A percentile compares a stretch with the other conserved stretches of the same genome.
Evolutionary conservation across 768 basidiomycete genomes (phyloP).

Genomic region (Mycena rebaudengoi): DNA sequence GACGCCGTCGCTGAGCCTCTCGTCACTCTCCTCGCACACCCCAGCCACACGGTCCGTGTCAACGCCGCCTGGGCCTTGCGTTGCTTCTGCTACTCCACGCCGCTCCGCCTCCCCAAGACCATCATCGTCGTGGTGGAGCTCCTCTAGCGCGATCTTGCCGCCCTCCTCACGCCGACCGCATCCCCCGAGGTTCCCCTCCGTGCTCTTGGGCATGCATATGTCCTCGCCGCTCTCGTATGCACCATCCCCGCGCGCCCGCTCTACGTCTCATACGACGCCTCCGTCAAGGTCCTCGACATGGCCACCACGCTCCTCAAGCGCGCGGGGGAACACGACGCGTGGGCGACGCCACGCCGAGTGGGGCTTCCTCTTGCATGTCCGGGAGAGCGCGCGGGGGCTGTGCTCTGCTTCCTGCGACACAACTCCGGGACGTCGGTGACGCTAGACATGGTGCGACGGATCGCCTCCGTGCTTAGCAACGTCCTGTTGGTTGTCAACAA

Average conservation of each 20-base stretch:
- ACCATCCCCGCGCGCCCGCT: constrained; percentile 88
- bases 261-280: constrained; percentile 94
- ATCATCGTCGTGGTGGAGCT: constrained; percentile 82
- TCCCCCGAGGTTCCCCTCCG: constrained; percentile 75
- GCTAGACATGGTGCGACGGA: constrained; percentile 88
- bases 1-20: constrained; percentile 89
- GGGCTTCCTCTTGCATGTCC: constrained; percentile 89
- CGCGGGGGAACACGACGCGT: constrained; percentile 90
- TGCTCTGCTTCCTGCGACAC: constrained; percentile 86
- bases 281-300: constrained; percentile 89
- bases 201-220: constrained; percentile 88
- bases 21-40: constrained; percentile 85
- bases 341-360: constrained; percentile 80
- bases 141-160: constrained; percentile 82
- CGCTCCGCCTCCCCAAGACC: constrained; percentile 82
- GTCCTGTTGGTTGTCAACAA: constrained; percentile 89
- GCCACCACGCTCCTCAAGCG: constrained; percentile 90
- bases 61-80: constrained; percentile 88
- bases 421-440: constrained; percentile 81
- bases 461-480: constrained; percentile 88
- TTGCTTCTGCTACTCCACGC: constrained; percentile 91
- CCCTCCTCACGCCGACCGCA: constrained; percentile 75
- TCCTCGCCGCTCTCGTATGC: constrained; percentile 86
- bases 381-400: constrained; percentile 90
- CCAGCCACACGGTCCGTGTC: constrained; percentile 86